Percentiles rank a stretch among this genome's conserved stretches.
These are phyloP conservation scores for Moesziomyces sp. DNA, from an alignment of 1,284 basidiomycete genomes.

Conservation along the genomic window DNA sequence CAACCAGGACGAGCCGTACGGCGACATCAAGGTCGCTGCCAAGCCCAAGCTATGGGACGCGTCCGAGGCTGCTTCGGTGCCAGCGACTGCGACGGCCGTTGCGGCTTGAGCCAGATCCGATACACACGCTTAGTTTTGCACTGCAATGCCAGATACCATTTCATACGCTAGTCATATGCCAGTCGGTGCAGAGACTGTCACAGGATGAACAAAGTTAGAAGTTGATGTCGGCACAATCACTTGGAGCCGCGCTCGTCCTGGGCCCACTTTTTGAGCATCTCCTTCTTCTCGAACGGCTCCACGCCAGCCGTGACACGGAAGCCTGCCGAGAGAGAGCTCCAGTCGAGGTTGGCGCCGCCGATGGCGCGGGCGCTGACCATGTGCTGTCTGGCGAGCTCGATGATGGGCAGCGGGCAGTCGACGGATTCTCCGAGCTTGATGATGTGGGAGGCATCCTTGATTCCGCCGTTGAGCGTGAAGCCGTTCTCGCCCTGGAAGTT, in stretches of 20 bases:
- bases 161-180: neutral
- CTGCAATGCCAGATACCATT: constrained; percentile 1
- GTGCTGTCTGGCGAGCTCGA: constrained; percentile 45
- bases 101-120: constrained; percentile 1
- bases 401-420: constrained; percentile 81
- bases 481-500: constrained; percentile 80
- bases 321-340: constrained; percentile 78
- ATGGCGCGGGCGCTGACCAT: constrained; percentile 72
- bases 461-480: constrained; percentile 88
- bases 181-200: neutral
- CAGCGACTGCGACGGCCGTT: neutral
- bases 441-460: constrained; percentile 76
- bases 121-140: neutral
- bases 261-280: constrained; percentile 49
- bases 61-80: constrained; percentile 12
- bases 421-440: constrained; percentile 72
- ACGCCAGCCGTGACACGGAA: constrained; percentile 77
- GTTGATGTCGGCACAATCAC: neutral
- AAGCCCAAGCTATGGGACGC: constrained; percentile 78
- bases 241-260: constrained; percentile 10
- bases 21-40: constrained; percentile 83
- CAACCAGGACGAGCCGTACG: constrained; percentile 77
- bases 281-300: constrained; percentile 71
- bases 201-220: neutral
- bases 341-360: constrained; percentile 74